Evolutionary conservation across 2,329 filamentous ascomycete genomes (phyloP).

Genomic region (Myriosclerotinia duriaeana): DNA sequence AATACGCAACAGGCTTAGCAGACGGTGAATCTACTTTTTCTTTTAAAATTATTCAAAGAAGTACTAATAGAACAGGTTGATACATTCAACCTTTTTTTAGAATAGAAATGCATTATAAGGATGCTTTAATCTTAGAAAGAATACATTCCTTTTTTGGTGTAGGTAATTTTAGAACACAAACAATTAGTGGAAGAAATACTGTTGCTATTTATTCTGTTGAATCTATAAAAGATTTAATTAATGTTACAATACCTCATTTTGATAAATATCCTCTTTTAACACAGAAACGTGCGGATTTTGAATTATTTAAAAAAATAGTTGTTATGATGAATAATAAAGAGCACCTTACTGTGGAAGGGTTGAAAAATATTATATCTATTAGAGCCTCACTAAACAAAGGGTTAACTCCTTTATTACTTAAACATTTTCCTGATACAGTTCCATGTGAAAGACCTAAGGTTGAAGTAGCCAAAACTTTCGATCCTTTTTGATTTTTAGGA

Average conservation of each 20-base stretch:
- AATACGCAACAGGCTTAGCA: constrained; percentile 8
- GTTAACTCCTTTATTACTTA: constrained; percentile 1
- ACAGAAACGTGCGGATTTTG: constrained; percentile 7
- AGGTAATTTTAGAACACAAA: not conserved
- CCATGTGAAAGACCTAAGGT: not conserved
- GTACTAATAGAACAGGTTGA: not conserved
- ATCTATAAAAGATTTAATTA: constrained; percentile 1
- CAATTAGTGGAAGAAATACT: too few relatives aligned
- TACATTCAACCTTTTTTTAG: not conserved
- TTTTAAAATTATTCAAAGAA: constrained; percentile 1
- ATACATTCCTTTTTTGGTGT: constrained; percentile 8
- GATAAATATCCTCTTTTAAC: constrained; percentile 14
- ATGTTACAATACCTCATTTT: constrained; percentile 16
- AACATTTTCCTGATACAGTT: not conserved
- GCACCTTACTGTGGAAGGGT: not conserved
- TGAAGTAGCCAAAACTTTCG: not conserved
- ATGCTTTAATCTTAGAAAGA: not conserved
- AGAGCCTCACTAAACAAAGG: constrained; percentile 6
- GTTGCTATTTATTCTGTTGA: not conserved
- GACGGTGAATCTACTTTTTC: constrained; percentile 1
- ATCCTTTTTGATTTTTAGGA: constrained; percentile 4
- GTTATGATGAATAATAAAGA: not conserved
- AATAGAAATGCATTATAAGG: not conserved
- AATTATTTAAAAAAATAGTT: constrained; percentile 10
- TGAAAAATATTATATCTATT: constrained; percentile 5